A percentile compares a stretch with the other conserved stretches of the same genome.
These are phyloP conservation scores for Cutaneotrichosporon arboriforme DNA, from an alignment of 1,284 basidiomycete species.

Conservation along the genomic window DNA sequence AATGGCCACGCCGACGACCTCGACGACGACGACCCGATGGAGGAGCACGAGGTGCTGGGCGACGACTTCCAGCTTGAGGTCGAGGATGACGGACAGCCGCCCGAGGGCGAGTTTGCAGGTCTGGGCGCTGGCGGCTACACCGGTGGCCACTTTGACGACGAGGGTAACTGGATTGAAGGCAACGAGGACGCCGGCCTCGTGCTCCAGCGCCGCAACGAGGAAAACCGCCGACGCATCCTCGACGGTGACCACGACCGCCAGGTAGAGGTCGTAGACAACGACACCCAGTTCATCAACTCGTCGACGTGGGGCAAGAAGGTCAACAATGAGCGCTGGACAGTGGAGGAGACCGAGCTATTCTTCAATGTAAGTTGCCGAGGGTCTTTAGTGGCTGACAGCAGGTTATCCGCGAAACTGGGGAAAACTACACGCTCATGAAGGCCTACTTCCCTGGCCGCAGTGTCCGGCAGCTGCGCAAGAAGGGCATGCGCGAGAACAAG, in stretches of 20 bases:
- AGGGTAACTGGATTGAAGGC: constrained; percentile 17
- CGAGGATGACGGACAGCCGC: constrained; percentile 7
- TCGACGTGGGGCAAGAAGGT: constrained; percentile 25
- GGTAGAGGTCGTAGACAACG: constrained; percentile 31
- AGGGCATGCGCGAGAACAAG: constrained; percentile 34
- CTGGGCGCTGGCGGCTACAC: constrained; percentile 10
- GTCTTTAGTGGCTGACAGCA: constrained; percentile 12
- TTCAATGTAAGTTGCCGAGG: constrained; percentile 23
- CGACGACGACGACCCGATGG: constrained; percentile 21
- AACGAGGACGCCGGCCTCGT: background rate
- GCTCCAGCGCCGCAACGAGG: constrained; percentile 19
- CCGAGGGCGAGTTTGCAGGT: constrained; percentile 12
- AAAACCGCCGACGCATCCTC: constrained; percentile 20
- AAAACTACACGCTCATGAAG: constrained; percentile 41
- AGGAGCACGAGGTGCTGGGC: constrained; percentile 6
- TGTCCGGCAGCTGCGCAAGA: constrained; percentile 33
- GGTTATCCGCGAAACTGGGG: constrained; percentile 39
- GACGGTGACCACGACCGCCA: constrained; percentile 22
- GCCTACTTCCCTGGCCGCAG: constrained; percentile 39
- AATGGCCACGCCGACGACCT: constrained; percentile 11
- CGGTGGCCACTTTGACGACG: constrained; percentile 17
- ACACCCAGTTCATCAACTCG: constrained; percentile 34
- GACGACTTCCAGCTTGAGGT: constrained; percentile 17
- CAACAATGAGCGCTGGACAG: constrained; percentile 27
- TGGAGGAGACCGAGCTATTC: constrained; percentile 34